Conservation (phyloP, 2,329 filamentous ascomycete genomes). For the Phyllachora maydis region DNA sequence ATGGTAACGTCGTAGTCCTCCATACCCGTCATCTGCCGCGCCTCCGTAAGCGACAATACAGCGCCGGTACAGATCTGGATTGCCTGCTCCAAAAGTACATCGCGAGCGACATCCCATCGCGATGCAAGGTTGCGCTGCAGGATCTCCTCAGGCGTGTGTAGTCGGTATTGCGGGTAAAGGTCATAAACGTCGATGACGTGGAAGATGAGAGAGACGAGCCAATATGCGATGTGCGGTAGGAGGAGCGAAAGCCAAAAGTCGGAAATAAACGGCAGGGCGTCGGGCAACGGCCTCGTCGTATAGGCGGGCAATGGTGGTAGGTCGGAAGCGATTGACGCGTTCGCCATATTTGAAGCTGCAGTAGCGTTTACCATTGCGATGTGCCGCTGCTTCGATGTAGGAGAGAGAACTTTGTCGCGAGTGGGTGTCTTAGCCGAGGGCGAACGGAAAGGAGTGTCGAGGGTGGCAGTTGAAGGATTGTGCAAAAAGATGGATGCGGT, state of each 20-base stretch:
- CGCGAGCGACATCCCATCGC: constrained; percentile 67
- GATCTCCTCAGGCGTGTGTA: constrained; percentile 90
- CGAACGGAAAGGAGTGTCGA: too few relatives aligned
- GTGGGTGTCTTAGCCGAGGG: too few relatives aligned
- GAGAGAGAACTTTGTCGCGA: too few relatives aligned
- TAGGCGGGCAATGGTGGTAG: constrained; percentile 79
- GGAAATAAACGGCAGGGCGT: constrained; percentile 57
- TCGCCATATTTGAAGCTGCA: constrained; percentile 22
- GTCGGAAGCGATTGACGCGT: constrained; percentile 33
- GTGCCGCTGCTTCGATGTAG: not conserved
- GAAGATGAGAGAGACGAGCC: constrained; percentile 68
- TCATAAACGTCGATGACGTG: constrained; percentile 74
- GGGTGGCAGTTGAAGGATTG: too few relatives aligned
- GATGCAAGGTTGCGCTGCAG: constrained; percentile 70
- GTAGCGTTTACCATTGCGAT: not conserved
- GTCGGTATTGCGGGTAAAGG: constrained; percentile 72
- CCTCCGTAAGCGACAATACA: constrained; percentile 50
- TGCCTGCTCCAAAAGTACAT: constrained; percentile 80
- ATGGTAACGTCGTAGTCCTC: constrained; percentile 74
- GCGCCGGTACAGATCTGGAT: constrained; percentile 63
- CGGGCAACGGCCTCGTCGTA: constrained; percentile 44
- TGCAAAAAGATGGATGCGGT: too few relatives aligned
- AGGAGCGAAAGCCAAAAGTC: constrained; percentile 64
- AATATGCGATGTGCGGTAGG: constrained; percentile 69
- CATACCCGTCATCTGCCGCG: constrained; percentile 51